Evolutionary conservation across 768 basidiomycete species (phyloP).

Genomic region (Lactarius pseudohatsudake): DNA sequence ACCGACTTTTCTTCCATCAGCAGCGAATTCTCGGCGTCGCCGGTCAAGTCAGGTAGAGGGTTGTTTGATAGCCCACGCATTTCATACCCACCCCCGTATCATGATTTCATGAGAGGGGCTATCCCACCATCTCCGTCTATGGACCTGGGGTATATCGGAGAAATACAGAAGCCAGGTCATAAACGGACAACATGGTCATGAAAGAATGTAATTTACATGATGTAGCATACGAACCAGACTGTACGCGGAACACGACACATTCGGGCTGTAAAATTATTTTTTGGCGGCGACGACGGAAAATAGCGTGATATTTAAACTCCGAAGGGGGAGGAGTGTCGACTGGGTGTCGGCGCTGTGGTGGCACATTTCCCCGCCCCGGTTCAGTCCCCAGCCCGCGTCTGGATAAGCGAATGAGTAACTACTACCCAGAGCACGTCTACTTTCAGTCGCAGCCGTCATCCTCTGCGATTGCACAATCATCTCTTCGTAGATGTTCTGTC

Average conservation of each 20-base stretch:
- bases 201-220: constrained; percentile 2
- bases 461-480: constrained; percentile 1
- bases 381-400: constrained; percentile 20
- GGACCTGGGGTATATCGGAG: not conserved
- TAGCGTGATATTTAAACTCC: constrained; percentile 20
- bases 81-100: constrained; percentile 12
- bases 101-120: not conserved
- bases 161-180: not conserved
- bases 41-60: constrained; percentile 4
- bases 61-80: constrained; percentile 5
- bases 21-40: not conserved
- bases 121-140: constrained; percentile 14
- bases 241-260: not conserved
- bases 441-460: constrained; percentile 18
- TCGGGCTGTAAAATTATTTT: not conserved
- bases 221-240: not conserved
- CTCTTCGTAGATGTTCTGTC: constrained; percentile 41
- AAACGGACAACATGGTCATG: constrained; percentile 8
- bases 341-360: constrained; percentile 18
- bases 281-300: constrained; percentile 19
- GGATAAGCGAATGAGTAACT: constrained; percentile 25
- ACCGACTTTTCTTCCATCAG: not conserved
- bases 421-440: constrained; percentile 31
- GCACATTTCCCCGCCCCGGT: constrained; percentile 11
- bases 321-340: constrained; percentile 22